Percentiles rank a stretch among this genome's conserved stretches.
These are phyloP conservation scores for Saksenaea vasiformis DNA, from an alignment of 371 early-diverging fungal genomes.

Conservation along the genomic window DNA sequence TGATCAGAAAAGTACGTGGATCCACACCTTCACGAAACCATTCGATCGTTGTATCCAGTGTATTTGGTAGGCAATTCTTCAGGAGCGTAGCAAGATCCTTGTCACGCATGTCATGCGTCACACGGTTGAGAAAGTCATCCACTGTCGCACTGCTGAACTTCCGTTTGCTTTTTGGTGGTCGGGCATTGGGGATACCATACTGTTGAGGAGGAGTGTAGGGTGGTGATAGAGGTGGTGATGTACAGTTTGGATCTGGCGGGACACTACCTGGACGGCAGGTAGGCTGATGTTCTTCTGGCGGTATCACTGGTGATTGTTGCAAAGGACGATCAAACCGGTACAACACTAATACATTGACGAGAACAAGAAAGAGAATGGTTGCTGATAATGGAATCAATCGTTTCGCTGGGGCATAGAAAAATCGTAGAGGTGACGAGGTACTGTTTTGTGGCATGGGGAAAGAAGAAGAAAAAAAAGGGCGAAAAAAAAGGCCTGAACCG, in stretches of 20 bases:
- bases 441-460: not conserved
- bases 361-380: not conserved
- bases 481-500: not conserved
- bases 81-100: conserved; percentile 45
- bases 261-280: not conserved
- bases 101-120: conserved; percentile 29
- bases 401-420: not conserved
- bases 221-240: conserved; percentile 2
- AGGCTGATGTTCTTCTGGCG: not conserved
- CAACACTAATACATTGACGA: not conserved
- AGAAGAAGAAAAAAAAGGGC: not conserved
- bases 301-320: not conserved
- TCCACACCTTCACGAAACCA: conserved; percentile 24
- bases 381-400: not conserved
- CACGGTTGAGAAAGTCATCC: conserved; percentile 24
- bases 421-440: not conserved
- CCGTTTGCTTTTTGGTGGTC: conserved; percentile 21
- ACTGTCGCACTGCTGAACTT: conserved; percentile 32
- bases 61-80: conserved; percentile 57
- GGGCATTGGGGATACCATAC: conserved; percentile 22
- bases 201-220: conserved; percentile 22
- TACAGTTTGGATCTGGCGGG: not conserved
- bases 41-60: conserved; percentile 56
- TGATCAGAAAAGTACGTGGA: conserved; percentile 54
- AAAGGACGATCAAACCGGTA: not conserved